Percentiles rank a stretch among this genome's conserved stretches.
phyloP scores from a whole-genome alignment of 2,329 filamentous ascomycete species.

The Pyrenochaeta sp. region DNA sequence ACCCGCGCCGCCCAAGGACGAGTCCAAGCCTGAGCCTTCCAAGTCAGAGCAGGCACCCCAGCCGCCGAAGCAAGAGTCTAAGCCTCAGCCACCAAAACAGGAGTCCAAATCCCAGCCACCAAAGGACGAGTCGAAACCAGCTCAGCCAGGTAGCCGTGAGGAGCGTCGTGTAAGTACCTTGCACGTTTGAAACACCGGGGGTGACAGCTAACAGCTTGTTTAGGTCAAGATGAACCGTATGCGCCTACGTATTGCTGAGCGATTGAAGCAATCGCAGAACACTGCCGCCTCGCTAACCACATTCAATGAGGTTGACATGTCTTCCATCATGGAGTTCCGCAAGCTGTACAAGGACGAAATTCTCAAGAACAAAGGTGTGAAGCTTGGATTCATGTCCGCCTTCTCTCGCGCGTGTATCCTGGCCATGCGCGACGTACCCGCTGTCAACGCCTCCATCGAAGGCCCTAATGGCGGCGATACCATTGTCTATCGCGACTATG shows the following conservation, averaged over 20 bases:
- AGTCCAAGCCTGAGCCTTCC: slow-evolving; percentile 49
- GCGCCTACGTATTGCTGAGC: slow-evolving; percentile 95
- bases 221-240: slow-evolving; percentile 99
- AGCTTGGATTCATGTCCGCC: slow-evolving; percentile 99
- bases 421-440: slow-evolving; percentile 93
- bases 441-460: slow-evolving; percentile 96
- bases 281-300: slow-evolving; percentile 96
- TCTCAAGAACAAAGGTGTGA: slow-evolving; percentile 94
- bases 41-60: slow-evolving; percentile 46
- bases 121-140: slow-evolving; percentile 40
- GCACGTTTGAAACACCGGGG: background rate
- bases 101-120: slow-evolving; percentile 36
- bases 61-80: slow-evolving; percentile 49
- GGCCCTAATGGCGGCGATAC: slow-evolving; percentile 94
- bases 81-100: slow-evolving; percentile 51
- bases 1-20: too few relatives aligned
- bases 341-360: slow-evolving; percentile 97
- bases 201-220: slow-evolving; percentile 20
- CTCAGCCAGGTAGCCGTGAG: slow-evolving; percentile 74
- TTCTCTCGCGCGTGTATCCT: slow-evolving; percentile 90
- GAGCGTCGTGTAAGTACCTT: slow-evolving; percentile 78
- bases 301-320: slow-evolving; percentile 99
- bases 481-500: slow-evolving; percentile 97
- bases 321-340: slow-evolving; percentile 93
- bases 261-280: slow-evolving; percentile 98